Evolutionary conservation across 2,329 filamentous ascomycete species (phyloP), one percentile per base, ranked within the genome.

Genomic region (Hymenoscyphus albidus): DNA sequence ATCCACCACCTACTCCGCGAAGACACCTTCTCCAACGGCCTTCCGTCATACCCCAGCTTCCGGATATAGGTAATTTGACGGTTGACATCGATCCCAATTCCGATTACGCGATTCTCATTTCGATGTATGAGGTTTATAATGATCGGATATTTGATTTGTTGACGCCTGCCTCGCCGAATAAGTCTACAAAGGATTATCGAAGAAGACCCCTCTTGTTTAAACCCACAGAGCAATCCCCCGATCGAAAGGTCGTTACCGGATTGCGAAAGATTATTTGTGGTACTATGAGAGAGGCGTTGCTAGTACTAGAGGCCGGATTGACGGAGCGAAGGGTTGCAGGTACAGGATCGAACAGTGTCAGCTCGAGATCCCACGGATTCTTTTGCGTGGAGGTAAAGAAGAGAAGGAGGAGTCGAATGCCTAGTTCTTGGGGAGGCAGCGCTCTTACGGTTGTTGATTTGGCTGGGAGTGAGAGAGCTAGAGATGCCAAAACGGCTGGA

Each of bases 71-170:
- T 76, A 82, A 88, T 61, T 80, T 96, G 55, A 80, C 83, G 4
- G 82, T 96, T 0, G 82, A 86, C 0, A 81, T 87, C 58, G 90
- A 93, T 67, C 81, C 82, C 0, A 84, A 84, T 22, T 86, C 89
- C 62, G 92, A 97, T 70, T 97, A 97, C 71, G 89, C 90, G 4
- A 87, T 99, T 62, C 81, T 99, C 12, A 83, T 99, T 27, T 97
- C 93, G 62, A 99, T 99, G 93, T 98, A 98, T 77, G 95, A 99
- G 77, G 94, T 99, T 1, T 97, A 99, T 80, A 99, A 99, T 74
- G 94, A 99, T 78, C 88, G 93, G 42, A 98, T 99, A 70, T 98
- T 96, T 76, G 95, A 99, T 73, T 86, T 99, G 0, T 81, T 99
- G 0, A 90, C 89, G 0, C 85, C 86, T 0, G 83, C 85, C 2